Evolutionary conservation across 257 asterid genomes (phyloP).

Genomic region (Solanum megistacrolobum): DNA sequence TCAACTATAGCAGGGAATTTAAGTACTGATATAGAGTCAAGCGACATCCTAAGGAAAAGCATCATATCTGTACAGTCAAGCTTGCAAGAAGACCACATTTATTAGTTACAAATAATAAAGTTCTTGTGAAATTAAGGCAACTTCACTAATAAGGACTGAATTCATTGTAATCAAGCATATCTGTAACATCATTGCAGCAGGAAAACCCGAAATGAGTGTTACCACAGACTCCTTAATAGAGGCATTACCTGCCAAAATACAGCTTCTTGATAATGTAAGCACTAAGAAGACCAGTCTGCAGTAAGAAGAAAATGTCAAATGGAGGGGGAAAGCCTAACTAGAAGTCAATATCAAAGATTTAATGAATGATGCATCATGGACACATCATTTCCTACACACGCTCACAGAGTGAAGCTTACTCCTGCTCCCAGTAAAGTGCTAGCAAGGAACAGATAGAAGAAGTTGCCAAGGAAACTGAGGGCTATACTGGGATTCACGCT

Average conservation of each 20-base stretch:
- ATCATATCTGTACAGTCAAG: neutral
- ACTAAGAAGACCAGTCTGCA: conserved; percentile 36
- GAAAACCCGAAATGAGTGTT: neutral
- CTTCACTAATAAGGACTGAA: neutral
- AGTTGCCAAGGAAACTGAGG: conserved; percentile 23
- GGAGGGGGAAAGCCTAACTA: neutral
- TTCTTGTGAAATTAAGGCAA: neutral
- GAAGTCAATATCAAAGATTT: neutral
- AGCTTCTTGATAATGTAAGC: conserved; percentile 36
- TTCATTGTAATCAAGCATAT: neutral
- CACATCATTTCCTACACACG: neutral
- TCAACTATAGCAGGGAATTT: neutral
- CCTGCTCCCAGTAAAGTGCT: conserved; percentile 33
- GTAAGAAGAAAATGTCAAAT: conserved; percentile 3
- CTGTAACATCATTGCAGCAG: neutral
- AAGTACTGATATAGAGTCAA: neutral
- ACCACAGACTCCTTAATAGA: neutral
- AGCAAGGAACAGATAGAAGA: conserved; percentile 28
- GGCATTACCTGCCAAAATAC: conserved; percentile 28
- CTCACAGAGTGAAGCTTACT: conserved; percentile 10
- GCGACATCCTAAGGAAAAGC: neutral
- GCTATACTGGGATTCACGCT: conserved; percentile 8
- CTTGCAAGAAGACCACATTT: neutral
- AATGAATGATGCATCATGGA: neutral
- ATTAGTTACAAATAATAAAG: neutral